Conservation (phyloP, 495 filamentous ascomycete genomes). For the Neurospora sp. region DNA sequence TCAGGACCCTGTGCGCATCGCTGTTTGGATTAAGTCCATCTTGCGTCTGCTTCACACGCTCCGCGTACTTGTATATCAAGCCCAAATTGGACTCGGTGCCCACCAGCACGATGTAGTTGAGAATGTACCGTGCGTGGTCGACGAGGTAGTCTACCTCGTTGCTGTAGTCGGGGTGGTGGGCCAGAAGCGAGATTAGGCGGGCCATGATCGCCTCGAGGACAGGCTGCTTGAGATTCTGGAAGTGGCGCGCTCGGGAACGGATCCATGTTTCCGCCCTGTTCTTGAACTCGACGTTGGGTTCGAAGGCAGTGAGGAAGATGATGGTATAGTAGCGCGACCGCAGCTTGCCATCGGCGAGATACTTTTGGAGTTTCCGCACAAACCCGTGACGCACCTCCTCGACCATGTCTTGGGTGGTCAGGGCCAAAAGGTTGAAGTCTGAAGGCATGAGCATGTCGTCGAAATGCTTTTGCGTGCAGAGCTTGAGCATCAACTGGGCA, state of each 20-base stretch:
- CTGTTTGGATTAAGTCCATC: slow-evolving; percentile 59
- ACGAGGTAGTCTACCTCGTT: slow-evolving; percentile 55
- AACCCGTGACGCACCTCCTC: slow-evolving; percentile 66
- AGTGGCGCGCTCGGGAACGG: slow-evolving; percentile 57
- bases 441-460: slow-evolving; percentile 62
- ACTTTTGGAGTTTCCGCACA: slow-evolving; percentile 76
- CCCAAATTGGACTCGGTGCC: slow-evolving; percentile 80
- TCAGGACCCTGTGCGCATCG: slow-evolving; percentile 73
- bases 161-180: slow-evolving; percentile 90
- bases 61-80: slow-evolving; percentile 82
- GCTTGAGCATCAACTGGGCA: slow-evolving; percentile 71
- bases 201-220: slow-evolving; percentile 79
- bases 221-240: slow-evolving; percentile 41
- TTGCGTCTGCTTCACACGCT: slow-evolving; percentile 81
- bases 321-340: slow-evolving; percentile 74
- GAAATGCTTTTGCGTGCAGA: slow-evolving; percentile 62
- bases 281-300: slow-evolving; percentile 60
- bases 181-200: slow-evolving; percentile 74
- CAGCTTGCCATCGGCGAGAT: slow-evolving; percentile 58
- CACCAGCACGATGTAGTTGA: slow-evolving; percentile 78
- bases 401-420: slow-evolving; percentile 69
- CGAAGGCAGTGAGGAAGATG: slow-evolving; percentile 81
- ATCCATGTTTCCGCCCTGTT: slow-evolving; percentile 79
- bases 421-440: slow-evolving; percentile 71
- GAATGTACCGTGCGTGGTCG: slow-evolving; percentile 74